phyloP scores from a whole-genome alignment of 768 basidiomycete species.

The Mycena galopus region DNA sequence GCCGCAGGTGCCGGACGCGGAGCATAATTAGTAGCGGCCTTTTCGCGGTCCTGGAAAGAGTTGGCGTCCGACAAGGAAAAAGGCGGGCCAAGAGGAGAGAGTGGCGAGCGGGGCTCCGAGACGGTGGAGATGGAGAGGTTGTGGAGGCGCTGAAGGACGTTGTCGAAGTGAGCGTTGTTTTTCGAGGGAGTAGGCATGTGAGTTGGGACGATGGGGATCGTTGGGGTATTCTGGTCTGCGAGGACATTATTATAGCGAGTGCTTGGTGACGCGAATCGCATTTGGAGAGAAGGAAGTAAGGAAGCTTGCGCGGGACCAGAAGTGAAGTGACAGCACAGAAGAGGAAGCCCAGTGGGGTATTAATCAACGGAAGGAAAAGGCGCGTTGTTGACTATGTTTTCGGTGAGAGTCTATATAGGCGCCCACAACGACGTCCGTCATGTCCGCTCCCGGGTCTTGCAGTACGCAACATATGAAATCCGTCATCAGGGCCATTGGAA shows the following conservation, averaged over 20 bases:
- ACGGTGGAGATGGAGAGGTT: conserved; percentile 19
- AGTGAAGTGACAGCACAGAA: conserved; percentile 12
- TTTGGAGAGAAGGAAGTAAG: background rate
- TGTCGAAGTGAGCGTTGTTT: conserved; percentile 6
- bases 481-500: conserved; percentile 3
- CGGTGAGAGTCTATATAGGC: background rate
- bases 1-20: conserved; percentile 19
- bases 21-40: conserved; percentile 6
- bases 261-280: background rate
- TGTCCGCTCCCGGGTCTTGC: background rate
- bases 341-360: conserved; percentile 13
- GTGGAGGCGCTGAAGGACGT: conserved; percentile 24
- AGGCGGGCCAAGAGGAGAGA: conserved; percentile 26
- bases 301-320: background rate
- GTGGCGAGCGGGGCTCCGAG: conserved; percentile 19
- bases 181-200: background rate
- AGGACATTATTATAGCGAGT: background rate
- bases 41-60: conserved; percentile 12
- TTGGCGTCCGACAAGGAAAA: conserved; percentile 18
- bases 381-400: background rate
- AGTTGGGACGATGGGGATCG: background rate
- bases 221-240: background rate
- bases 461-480: conserved; percentile 3
- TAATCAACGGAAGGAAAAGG: conserved; percentile 3
- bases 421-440: background rate